A percentile compares a stretch with the other conserved stretches of the same genome.
These are phyloP conservation scores for Lentinula detonsa DNA, from an alignment of 768 basidiomycete genomes.

Conservation along the genomic window DNA sequence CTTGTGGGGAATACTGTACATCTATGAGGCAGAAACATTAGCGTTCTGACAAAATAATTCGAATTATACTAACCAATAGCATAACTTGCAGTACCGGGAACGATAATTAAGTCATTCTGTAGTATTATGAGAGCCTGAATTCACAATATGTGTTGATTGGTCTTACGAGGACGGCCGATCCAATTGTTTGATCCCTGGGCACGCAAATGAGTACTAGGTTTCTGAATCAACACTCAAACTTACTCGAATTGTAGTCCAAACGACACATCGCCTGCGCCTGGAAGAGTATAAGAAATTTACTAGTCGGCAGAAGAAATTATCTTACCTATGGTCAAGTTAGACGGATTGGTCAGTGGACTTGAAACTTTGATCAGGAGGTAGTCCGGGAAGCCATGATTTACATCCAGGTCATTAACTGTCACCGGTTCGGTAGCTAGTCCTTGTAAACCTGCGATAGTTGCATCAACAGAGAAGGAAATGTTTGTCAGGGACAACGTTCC, in stretches of 20 bases:
- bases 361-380: slow-evolving; percentile 64
- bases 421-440: slow-evolving; percentile 56
- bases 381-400: slow-evolving; percentile 59
- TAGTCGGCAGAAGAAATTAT: slow-evolving; percentile 6
- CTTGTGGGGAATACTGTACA: slow-evolving; percentile 57
- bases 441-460: slow-evolving; percentile 56
- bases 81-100: slow-evolving; percentile 52
- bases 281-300: background rate
- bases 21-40: slow-evolving; percentile 24
- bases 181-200: slow-evolving; percentile 44
- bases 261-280: slow-evolving; percentile 57
- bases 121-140: background rate
- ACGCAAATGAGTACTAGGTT: background rate
- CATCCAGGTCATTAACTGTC: slow-evolving; percentile 52
- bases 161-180: slow-evolving; percentile 50
- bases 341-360: slow-evolving; percentile 62
- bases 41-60: background rate
- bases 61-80: slow-evolving; percentile 36
- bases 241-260: slow-evolving; percentile 55
- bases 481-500: slow-evolving; percentile 51
- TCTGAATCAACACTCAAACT: slow-evolving; percentile 12
- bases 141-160: background rate
- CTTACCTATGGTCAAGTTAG: slow-evolving; percentile 34
- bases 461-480: slow-evolving; percentile 55
- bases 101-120: slow-evolving; percentile 49